These are phyloP conservation scores for Xanthoparmelia taractica DNA, from an alignment of 495 filamentous ascomycete genomes.

Conservation along the genomic window DNA sequence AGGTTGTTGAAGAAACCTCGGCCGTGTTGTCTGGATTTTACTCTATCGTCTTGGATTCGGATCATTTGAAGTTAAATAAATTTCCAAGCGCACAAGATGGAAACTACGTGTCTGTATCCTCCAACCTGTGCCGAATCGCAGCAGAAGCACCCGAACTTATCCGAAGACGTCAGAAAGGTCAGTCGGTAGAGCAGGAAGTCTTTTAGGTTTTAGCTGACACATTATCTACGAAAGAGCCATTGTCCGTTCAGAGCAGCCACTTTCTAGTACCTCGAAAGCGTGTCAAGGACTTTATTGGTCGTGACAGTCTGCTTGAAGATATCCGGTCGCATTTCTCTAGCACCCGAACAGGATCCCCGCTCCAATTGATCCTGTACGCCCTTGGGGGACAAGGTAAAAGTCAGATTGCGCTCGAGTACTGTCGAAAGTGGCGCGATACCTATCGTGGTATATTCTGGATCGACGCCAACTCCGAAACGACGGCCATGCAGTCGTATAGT, in stretches of 20 bases:
- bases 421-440: background rate
- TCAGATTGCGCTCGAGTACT: background rate
- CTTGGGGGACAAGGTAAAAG: conserved; percentile 1
- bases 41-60: background rate
- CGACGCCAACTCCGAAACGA: background rate
- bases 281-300: conserved; percentile 2
- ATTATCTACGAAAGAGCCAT: background rate
- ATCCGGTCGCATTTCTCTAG: background rate
- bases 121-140: background rate
- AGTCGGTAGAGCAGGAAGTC: background rate
- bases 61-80: background rate
- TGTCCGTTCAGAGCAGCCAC: background rate
- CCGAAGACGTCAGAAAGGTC: background rate
- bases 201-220: background rate
- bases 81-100: background rate
- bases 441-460: background rate
- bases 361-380: background rate
- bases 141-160: background rate
- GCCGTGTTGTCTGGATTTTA: background rate
- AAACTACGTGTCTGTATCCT: background rate
- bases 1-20: background rate
- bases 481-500: background rate
- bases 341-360: background rate
- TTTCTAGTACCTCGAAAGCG: background rate
- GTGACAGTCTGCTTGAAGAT: background rate